phyloP scores from a whole-genome alignment of 2,329 filamentous ascomycete genomes.

The Fusarium sulawesiense region DNA sequence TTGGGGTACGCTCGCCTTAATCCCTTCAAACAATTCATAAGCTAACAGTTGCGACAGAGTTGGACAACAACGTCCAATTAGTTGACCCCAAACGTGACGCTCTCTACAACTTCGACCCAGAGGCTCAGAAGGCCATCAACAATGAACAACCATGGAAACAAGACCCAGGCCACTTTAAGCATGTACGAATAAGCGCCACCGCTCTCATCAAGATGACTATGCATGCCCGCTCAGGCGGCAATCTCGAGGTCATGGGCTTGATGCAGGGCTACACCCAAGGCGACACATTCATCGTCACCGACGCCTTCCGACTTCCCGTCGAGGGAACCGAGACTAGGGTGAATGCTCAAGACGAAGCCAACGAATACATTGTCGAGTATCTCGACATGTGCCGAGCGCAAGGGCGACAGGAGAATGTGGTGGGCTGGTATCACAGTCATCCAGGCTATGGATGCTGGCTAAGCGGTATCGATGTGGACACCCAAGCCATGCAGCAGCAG shows the following conservation, averaged over 20 bases:
- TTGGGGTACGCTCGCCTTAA: slow-evolving; percentile 40
- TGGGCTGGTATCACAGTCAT: slow-evolving; percentile 98
- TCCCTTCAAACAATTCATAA: background rate
- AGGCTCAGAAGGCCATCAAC: slow-evolving; percentile 74
- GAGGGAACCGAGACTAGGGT: slow-evolving; percentile 99
- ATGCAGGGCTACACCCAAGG: slow-evolving; percentile 95
- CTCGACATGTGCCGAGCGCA: slow-evolving; percentile 79
- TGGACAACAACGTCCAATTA: slow-evolving; percentile 85
- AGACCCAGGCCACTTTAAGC: slow-evolving; percentile 89
- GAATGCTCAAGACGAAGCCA: slow-evolving; percentile 94
- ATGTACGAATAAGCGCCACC: slow-evolving; percentile 91
- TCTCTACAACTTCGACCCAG: slow-evolving; percentile 84
- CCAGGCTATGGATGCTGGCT: slow-evolving; percentile 99
- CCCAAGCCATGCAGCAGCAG: slow-evolving; percentile 85
- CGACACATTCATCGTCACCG: slow-evolving; percentile 89
- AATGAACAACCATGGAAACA: slow-evolving; percentile 77
- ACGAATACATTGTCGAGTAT: slow-evolving; percentile 96
- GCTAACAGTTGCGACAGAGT: slow-evolving; percentile 66
- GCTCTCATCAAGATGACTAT: slow-evolving; percentile 99
- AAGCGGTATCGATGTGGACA: slow-evolving; percentile 92
- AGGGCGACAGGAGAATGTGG: slow-evolving; percentile 86
- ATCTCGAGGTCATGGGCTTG: slow-evolving; percentile 94
- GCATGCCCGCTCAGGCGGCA: slow-evolving; percentile 95
- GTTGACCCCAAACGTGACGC: slow-evolving; percentile 90
- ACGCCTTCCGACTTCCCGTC: slow-evolving; percentile 92